These are phyloP conservation scores for Pyrrhoderma lamaoense DNA, from an alignment of 1,284 basidiomycete genomes.

Conservation along the genomic window DNA sequence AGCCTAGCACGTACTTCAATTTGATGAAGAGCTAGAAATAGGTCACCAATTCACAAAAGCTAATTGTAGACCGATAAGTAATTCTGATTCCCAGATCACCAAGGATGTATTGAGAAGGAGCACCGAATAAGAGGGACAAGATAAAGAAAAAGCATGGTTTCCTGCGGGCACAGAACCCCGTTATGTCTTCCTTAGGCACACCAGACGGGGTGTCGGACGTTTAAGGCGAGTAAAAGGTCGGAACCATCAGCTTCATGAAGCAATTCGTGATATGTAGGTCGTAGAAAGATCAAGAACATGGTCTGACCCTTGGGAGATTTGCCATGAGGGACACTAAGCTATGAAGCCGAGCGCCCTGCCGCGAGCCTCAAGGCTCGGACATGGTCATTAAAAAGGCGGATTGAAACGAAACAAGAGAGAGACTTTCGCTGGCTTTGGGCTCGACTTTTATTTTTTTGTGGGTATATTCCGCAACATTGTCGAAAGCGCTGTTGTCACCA, in stretches of 20 bases:
- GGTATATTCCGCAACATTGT: neutral
- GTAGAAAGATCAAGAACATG: neutral
- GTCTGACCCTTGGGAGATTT: neutral
- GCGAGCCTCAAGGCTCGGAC: conserved; percentile 12
- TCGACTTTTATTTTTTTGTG: too few species aligned
- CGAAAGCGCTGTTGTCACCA: neutral
- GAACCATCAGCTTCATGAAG: neutral
- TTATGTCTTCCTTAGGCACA: conserved; percentile 6
- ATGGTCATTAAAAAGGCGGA: conserved; percentile 5
- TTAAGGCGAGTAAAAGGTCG: neutral
- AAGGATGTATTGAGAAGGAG: too few species aligned
- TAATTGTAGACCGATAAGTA: too few species aligned
- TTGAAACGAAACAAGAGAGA: too few species aligned
- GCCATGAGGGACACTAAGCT: neutral
- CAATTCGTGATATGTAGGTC: neutral
- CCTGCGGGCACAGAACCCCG: conserved; percentile 2
- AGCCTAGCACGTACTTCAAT: too few species aligned
- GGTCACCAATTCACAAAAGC: too few species aligned
- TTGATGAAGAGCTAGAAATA: too few species aligned
- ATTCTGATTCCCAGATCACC: too few species aligned
- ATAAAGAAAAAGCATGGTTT: conserved; percentile 6
- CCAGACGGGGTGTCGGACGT: neutral
- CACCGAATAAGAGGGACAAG: neutral
- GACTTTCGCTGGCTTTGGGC: too few species aligned
- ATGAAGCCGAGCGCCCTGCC: conserved; percentile 1